phyloP scores from a whole-genome alignment of 768 basidiomycete species.

The Postia placenta region DNA sequence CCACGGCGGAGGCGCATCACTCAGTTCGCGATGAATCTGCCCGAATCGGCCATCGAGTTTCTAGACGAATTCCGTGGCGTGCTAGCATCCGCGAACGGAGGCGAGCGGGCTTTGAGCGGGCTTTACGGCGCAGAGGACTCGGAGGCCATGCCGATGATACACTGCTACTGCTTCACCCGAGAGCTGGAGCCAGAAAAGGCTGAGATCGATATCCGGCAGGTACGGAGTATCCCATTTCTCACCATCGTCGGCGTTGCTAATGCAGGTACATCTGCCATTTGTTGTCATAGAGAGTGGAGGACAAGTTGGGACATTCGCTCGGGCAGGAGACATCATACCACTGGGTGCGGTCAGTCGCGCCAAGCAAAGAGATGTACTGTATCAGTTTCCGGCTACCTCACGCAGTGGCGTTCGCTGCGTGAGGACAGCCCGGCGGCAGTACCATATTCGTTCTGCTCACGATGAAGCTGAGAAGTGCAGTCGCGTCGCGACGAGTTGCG shows the following conservation, averaged over 20 bases:
- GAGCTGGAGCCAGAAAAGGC: constrained; percentile 67
- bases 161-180: constrained; percentile 95
- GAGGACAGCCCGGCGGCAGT: background rate
- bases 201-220: constrained; percentile 73
- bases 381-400: constrained; percentile 76
- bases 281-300: constrained; percentile 59
- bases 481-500: constrained; percentile 1
- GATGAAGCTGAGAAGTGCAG: constrained; percentile 3
- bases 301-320: constrained; percentile 51
- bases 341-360: constrained; percentile 88
- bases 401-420: constrained; percentile 28
- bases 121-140: constrained; percentile 26
- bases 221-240: constrained; percentile 29
- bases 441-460: background rate
- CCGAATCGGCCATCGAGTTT: constrained; percentile 86
- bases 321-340: constrained; percentile 49
- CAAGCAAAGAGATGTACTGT: constrained; percentile 97
- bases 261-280: constrained; percentile 4
- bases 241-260: background rate
- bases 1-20: constrained; percentile 51
- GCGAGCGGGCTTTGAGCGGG: constrained; percentile 40
- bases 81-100: constrained; percentile 37
- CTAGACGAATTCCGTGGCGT: constrained; percentile 84
- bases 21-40: constrained; percentile 98
- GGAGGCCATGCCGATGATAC: constrained; percentile 86